Conservation (phyloP, 352 stramenopile species). For the Pythium pectinolyticum region DNA sequence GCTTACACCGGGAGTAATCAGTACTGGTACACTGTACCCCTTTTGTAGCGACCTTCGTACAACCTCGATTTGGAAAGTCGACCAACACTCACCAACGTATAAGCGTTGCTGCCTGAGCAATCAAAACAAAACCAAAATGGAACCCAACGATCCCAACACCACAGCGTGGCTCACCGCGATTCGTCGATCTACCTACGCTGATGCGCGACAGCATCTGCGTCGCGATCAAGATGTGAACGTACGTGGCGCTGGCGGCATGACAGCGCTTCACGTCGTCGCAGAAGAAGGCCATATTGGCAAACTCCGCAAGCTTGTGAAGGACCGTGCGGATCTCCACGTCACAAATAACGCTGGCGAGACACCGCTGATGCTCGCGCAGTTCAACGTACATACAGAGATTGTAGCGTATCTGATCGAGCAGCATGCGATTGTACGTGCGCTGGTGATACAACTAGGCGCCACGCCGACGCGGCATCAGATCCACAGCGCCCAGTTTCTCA, state of each 20-base stretch:
- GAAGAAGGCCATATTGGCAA: background rate
- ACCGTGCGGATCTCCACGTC: background rate
- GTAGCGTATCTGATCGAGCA: background rate
- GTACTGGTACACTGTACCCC: no score
- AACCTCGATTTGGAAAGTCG: no score
- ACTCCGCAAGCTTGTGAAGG: background rate
- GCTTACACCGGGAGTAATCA: no score
- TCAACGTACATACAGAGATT: background rate
- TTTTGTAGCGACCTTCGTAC: no score
- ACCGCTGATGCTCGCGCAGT: background rate
- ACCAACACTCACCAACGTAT: no score
- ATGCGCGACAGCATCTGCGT: background rate
- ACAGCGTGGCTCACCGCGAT: background rate
- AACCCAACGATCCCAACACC: background rate
- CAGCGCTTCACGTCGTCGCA: background rate
- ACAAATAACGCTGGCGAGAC: background rate
- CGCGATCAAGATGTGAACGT: background rate
- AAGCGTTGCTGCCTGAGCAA: no score
- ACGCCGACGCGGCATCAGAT: background rate
- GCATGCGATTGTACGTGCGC: no score
- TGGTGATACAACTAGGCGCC: background rate
- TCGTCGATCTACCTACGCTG: background rate
- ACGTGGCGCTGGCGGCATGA: background rate
- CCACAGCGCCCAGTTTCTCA: background rate
- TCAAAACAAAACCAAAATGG: no score